These are phyloP conservation scores for Quercus variabilis DNA, from an alignment of 306 rosid genomes.

Conservation along the genomic window DNA sequence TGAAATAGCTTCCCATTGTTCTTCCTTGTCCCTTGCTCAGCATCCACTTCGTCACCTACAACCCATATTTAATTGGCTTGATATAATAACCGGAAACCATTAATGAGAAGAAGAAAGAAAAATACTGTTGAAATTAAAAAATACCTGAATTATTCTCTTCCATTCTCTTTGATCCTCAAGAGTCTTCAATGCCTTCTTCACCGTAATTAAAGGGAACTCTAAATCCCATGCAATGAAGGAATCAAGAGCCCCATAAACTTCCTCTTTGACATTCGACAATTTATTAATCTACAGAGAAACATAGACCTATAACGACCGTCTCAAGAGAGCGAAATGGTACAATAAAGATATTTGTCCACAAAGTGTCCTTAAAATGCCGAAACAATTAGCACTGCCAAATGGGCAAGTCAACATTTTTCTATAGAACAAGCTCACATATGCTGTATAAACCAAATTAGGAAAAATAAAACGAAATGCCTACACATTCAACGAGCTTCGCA, in stretches of 20 bases:
- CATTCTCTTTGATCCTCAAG: slow-evolving; percentile 78
- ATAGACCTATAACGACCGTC: slow-evolving; percentile 1
- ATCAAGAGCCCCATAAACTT: slow-evolving; percentile 97
- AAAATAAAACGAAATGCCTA: slow-evolving; percentile 27
- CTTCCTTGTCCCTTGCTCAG: slow-evolving; percentile 97
- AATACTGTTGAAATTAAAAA: background rate
- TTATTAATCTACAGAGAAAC: slow-evolving; percentile 55
- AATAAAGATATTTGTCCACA: background rate
- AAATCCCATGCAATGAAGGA: slow-evolving; percentile 95
- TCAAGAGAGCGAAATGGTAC: slow-evolving; percentile 1
- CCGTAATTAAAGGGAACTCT: slow-evolving; percentile 84
- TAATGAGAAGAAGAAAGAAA: background rate
- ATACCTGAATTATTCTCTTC: slow-evolving; percentile 91
- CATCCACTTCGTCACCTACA: slow-evolving; percentile 94
- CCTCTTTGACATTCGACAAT: slow-evolving; percentile 92
- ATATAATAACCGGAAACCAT: background rate
- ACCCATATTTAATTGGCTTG: slow-evolving; percentile 15
- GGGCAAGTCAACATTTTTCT: background rate
- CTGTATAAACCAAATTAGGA: slow-evolving; percentile 7
- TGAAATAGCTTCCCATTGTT: slow-evolving; percentile 92
- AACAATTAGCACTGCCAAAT: background rate
- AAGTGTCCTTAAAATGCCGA: background rate
- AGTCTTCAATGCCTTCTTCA: slow-evolving; percentile 79
- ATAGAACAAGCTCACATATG: background rate
- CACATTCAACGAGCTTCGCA: slow-evolving; percentile 71